Evolutionary conservation across 108 stramenopile genomes (phyloP), one percentile per base, ranked within the genome.

Genomic region (Parmales sp.): DNA sequence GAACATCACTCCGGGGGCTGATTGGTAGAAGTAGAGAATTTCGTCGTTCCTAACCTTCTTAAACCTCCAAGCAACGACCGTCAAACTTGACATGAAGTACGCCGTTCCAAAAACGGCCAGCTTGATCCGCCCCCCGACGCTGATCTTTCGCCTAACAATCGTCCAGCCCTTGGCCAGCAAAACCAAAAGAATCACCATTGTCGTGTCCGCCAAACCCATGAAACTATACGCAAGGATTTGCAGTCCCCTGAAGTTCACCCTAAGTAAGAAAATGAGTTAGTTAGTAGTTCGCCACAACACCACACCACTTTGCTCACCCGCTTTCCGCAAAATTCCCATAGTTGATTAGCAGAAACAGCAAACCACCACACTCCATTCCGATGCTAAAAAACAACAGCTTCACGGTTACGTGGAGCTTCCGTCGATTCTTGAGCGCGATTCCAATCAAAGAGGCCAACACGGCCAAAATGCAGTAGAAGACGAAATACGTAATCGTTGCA

Each of bases 151-250:
- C 60, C 73, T 68, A 1, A 74, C 73, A 36, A 74, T 63, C 16
- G 73, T 74, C 73, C 73, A 74, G 1, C 73, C 73, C 63, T 74
- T 74, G 67, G 67, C 51, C 6, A 74, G 51, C 1, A 74, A 39
- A 11, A 74, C 34, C 41, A 74, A 16, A 31, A 69, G 19, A 19
- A 69, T 29, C 4, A 74, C 29, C 22, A 74, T 54, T 1, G 37
- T 0, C n/a, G 23, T 4, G 65, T 51, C 13, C 16, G 31, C 26
- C 11, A 34, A 4, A 60, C 36, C 20, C 4, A 60, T 19, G 54
- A 60, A 26, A 34, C 20, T 20, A 20, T 20, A 18, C 23, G 41
- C 41, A 13, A 43, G 41, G 7, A 8, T 13, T 43, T 13, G 41
- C 41, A 11, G 13, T 13, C 41, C 11, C 41, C n/a, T n/a, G n/a